Conservation (phyloP, 495 filamentous ascomycete genomes). For the Hypoxylon cercidicola region DNA sequence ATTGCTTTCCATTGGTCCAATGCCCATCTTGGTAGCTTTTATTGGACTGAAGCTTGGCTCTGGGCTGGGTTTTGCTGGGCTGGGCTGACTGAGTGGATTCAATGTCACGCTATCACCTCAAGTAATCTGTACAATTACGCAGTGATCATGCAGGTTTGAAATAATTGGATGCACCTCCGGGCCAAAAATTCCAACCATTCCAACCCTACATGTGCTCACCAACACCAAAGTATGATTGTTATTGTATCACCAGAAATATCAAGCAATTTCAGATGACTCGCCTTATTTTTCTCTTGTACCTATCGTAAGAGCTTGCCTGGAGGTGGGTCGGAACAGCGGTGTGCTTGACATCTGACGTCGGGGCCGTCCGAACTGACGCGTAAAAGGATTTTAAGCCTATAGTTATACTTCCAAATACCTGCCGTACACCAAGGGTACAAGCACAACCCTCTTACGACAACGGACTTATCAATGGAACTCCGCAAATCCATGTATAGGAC, state of each 20-base stretch:
- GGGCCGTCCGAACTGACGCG: not conserved
- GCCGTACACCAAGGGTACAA: not conserved
- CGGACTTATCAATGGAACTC: slow-evolving; percentile 31
- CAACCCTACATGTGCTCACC: not conserved
- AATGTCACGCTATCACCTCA: slow-evolving; percentile 5
- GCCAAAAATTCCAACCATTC: slow-evolving; percentile 5
- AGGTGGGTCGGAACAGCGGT: slow-evolving; percentile 22
- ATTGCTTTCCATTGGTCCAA: slow-evolving; percentile 9
- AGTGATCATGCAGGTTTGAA: slow-evolving; percentile 5
- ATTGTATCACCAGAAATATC: slow-evolving; percentile 7
- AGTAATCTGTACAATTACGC: slow-evolving; percentile 8
- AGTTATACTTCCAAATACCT: slow-evolving; percentile 2
- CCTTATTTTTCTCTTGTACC: slow-evolving; percentile 5
- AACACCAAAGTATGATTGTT: slow-evolving; percentile 16
- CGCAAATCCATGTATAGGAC: slow-evolving; percentile 7
- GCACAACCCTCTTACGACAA: not conserved
- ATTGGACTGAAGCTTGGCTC: slow-evolving; percentile 16
- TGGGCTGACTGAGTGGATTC: slow-evolving; percentile 20
- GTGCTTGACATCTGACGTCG: slow-evolving; percentile 7
- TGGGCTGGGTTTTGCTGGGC: not conserved
- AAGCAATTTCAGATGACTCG: slow-evolving; percentile 4
- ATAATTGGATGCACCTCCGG: slow-evolving; percentile 3
- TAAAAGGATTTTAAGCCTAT: slow-evolving; percentile 10
- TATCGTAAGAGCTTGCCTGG: slow-evolving; percentile 2
- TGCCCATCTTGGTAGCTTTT: slow-evolving; percentile 15